These are phyloP conservation scores for Pseudogymnoascus sp. DNA, from an alignment of 2,329 filamentous ascomycete genomes.

Conservation along the genomic window DNA sequence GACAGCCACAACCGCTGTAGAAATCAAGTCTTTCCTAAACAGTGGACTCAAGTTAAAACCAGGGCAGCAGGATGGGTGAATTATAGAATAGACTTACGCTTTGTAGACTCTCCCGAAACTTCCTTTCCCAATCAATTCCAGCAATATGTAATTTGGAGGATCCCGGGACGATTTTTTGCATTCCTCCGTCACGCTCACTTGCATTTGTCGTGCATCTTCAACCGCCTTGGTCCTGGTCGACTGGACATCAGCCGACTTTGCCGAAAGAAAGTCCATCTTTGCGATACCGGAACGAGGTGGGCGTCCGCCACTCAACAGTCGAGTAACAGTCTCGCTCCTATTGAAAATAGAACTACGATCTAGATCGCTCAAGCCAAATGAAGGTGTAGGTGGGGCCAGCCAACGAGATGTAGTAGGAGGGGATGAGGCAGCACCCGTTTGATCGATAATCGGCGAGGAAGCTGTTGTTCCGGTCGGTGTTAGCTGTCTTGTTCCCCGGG, in stretches of 20 bases:
- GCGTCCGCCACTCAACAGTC: neutral
- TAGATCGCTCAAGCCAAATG: neutral
- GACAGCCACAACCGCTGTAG: conserved; percentile 55
- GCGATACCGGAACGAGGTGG: neutral
- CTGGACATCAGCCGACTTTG: conserved; percentile 37
- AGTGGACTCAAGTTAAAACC: neutral
- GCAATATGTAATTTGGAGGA: conserved; percentile 59
- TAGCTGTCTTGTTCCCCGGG: neutral
- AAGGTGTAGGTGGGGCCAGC: neutral
- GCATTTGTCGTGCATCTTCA: conserved; percentile 66
- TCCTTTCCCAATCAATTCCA: conserved; percentile 68
- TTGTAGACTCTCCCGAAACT: conserved; percentile 71
- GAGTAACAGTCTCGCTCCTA: neutral
- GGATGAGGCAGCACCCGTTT: neutral
- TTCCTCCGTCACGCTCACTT: conserved; percentile 54
- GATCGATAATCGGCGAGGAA: neutral
- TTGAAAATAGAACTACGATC: neutral
- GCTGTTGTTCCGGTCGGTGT: neutral
- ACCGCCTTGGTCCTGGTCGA: conserved; percentile 52
- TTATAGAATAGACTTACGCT: conserved; percentile 29
- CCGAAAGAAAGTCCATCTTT: conserved; percentile 27
- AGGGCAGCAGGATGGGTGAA: conserved; percentile 9
- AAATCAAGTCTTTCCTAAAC: conserved; percentile 26
- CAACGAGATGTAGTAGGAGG: too few species aligned
- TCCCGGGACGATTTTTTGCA: conserved; percentile 53